phyloP scores from a whole-genome alignment of 2,329 filamentous ascomycete species.

The Monosporascus sp. region DNA sequence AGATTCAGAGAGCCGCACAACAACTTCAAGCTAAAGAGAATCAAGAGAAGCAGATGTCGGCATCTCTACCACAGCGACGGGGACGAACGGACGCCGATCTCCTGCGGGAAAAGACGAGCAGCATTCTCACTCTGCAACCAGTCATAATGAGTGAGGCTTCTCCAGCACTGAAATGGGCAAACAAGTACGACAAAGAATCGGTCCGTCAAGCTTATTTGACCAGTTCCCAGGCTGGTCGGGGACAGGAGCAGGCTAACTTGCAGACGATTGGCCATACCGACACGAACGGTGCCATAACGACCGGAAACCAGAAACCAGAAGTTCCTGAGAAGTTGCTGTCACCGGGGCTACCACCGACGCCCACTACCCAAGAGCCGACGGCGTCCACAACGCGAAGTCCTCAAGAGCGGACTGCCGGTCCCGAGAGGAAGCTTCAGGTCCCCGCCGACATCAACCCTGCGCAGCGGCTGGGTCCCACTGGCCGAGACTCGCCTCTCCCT shows the following conservation, averaged over 20 bases:
- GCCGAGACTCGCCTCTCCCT: slow-evolving; percentile 33
- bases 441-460: slow-evolving; percentile 30
- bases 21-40: slow-evolving; percentile 68
- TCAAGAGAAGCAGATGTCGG: slow-evolving; percentile 39
- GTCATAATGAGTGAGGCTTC: slow-evolving; percentile 81
- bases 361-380: slow-evolving; percentile 14
- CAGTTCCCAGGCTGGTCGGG: slow-evolving; percentile 66
- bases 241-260: slow-evolving; percentile 43
- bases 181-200: slow-evolving; percentile 84
- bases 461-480: slow-evolving; percentile 25
- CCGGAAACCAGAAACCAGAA: slow-evolving; percentile 30
- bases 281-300: slow-evolving; percentile 18
- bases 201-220: slow-evolving; percentile 82
- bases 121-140: slow-evolving; percentile 81
- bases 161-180: slow-evolving; percentile 95
- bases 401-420: slow-evolving; percentile 13
- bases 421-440: slow-evolving; percentile 33
- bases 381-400: no score
- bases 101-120: slow-evolving; percentile 73
- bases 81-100: slow-evolving; percentile 51
- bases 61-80: slow-evolving; percentile 38
- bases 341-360: slow-evolving; percentile 24
- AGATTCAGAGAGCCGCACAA: slow-evolving; percentile 85
- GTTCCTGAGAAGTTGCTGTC: slow-evolving; percentile 37
- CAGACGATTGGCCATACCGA: slow-evolving; percentile 31